Conservation (phyloP, 1,139 yeast genomes). For the Arxiozyma telluris region DNA sequence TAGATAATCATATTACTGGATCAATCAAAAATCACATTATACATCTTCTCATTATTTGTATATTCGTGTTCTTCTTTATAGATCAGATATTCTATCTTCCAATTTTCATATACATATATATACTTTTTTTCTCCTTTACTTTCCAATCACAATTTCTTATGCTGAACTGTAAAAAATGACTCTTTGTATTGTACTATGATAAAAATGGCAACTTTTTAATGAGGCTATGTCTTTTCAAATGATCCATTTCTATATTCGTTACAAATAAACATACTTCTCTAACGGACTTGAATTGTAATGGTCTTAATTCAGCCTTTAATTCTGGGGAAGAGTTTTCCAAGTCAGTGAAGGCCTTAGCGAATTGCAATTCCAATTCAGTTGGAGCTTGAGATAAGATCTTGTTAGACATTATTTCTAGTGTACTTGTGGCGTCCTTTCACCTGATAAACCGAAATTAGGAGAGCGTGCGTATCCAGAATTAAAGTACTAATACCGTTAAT, state of each 20-base stretch:
- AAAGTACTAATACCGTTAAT: not conserved
- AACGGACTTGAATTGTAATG: constrained; percentile 97
- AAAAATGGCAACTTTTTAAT: not conserved
- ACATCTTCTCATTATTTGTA: not conserved
- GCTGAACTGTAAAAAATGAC: not conserved
- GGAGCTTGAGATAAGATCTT: constrained; percentile 90
- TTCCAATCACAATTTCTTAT: not conserved
- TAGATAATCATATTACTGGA: not conserved
- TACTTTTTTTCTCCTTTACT: too few species aligned
- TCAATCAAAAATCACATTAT: too few species aligned
- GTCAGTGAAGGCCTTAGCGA: constrained; percentile 97
- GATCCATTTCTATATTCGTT: not conserved
- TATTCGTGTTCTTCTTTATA: too few species aligned
- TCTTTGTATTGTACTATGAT: too few species aligned
- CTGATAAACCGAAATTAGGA: not conserved
- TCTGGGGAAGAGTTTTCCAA: constrained; percentile 91
- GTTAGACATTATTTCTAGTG: constrained; percentile 31
- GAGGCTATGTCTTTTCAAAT: not conserved
- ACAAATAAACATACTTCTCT: constrained; percentile 51
- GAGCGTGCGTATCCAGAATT: not conserved
- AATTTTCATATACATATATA: too few species aligned
- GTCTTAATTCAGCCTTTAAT: constrained; percentile 96
- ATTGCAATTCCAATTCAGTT: constrained; percentile 97
- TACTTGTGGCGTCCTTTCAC: not conserved
- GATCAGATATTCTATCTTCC: not conserved